Percentiles rank a stretch among this genome's conserved stretches.
phyloP scores from a whole-genome alignment of 257 asterid species.

The Rehmannia glutinosa region DNA sequence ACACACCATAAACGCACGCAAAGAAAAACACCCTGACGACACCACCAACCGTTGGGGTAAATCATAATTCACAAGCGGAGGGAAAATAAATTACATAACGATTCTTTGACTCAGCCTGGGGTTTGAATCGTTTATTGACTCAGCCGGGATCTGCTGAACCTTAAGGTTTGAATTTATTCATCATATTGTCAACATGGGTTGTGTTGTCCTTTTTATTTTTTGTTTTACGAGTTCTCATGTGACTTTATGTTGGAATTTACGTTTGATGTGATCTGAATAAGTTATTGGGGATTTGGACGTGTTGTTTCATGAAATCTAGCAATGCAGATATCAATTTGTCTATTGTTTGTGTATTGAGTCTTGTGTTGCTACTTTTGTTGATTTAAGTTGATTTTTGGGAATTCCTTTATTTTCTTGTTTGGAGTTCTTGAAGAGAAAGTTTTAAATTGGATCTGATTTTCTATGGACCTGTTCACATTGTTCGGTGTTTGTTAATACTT shows the following conservation, averaged over 20 bases:
- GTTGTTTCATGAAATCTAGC: background rate
- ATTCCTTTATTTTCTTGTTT: background rate
- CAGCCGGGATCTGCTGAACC: conserved; percentile 23
- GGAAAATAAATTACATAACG: conserved; percentile 7
- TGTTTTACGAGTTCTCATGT: background rate
- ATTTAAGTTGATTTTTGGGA: background rate
- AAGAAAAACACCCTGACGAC: background rate
- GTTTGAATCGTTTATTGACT: conserved; percentile 11
- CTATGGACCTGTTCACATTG: background rate
- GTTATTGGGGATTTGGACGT: background rate
- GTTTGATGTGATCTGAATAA: conserved; percentile 10
- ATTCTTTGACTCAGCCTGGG: conserved; percentile 15
- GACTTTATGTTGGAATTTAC: conserved; percentile 5
- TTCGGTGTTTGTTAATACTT: background rate
- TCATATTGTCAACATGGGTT: background rate
- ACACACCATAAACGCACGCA: too few relatives aligned
- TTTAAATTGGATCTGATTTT: conserved; percentile 18
- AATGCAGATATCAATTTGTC: conserved; percentile 7
- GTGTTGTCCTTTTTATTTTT: background rate
- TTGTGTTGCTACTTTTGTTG: background rate
- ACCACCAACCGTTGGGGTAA: conserved; percentile 13
- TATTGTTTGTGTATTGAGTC: background rate
- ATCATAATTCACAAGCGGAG: conserved; percentile 9
- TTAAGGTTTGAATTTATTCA: conserved; percentile 16
- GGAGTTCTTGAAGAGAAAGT: background rate